These are phyloP conservation scores for Elaeis guineensis DNA, from an alignment of 176 grass and related monocot genomes.

Conservation along the genomic window DNA sequence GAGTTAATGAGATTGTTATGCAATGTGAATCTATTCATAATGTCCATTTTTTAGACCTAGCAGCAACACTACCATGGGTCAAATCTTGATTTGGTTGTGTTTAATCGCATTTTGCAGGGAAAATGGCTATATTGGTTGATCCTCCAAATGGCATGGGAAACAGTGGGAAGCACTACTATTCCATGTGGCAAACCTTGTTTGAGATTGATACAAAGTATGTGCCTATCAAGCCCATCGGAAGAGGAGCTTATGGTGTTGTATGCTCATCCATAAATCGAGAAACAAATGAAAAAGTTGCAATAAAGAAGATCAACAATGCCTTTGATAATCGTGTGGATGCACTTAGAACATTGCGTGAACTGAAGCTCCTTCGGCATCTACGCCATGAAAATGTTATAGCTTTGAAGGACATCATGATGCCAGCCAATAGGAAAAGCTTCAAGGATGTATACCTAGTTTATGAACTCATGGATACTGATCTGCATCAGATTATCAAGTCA, in stretches of 20 bases:
- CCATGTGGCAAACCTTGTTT: constrained; percentile 39
- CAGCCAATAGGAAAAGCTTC: constrained; percentile 41
- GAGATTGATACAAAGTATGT: constrained; percentile 36
- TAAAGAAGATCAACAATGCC: constrained; percentile 52
- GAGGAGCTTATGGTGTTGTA: constrained; percentile 35
- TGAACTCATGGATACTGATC: constrained; percentile 20
- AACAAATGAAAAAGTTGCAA: constrained; percentile 35
- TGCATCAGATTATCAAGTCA: constrained; percentile 66
- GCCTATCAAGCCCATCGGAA: constrained; percentile 31
- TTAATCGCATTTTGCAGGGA: not conserved
- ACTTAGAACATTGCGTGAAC: constrained; percentile 47
- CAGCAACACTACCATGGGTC: no score
- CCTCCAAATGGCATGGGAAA: constrained; percentile 36
- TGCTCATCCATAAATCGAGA: constrained; percentile 40
- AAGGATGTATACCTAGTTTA: constrained; percentile 67
- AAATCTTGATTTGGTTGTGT: no score
- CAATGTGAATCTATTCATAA: no score
- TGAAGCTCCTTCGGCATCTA: constrained; percentile 58
- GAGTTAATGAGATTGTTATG: no score
- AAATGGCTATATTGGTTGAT: constrained; percentile 35
- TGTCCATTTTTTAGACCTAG: no score
- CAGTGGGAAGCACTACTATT: constrained; percentile 32
- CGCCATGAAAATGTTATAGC: constrained; percentile 62
- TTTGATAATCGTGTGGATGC: constrained; percentile 61
- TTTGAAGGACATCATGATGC: constrained; percentile 75